A percentile compares a stretch with the other conserved stretches of the same genome.
phyloP scores from a whole-genome alignment of 2,329 filamentous ascomycete genomes.

The Rutstroemia sp. region DNA sequence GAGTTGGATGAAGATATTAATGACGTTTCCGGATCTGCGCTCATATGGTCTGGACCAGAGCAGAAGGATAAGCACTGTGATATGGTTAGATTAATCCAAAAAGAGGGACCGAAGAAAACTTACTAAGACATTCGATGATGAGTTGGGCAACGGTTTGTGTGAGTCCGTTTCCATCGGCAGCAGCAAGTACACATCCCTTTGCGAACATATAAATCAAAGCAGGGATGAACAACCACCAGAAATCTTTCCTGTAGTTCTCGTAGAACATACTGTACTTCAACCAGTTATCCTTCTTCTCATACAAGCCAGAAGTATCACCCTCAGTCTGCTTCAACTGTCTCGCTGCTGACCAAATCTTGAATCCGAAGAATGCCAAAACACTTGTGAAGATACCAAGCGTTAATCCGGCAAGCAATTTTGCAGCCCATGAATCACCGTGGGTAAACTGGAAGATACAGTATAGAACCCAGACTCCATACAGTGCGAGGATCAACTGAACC shows the following conservation, averaged over 20 bases:
- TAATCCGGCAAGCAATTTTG: conserved; percentile 73
- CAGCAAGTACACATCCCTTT: conserved; percentile 80
- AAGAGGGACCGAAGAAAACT: conserved; percentile 5
- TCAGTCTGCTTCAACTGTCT: conserved; percentile 65
- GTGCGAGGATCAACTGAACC: conserved; percentile 79
- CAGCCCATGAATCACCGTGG: conserved; percentile 88
- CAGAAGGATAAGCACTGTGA: conserved; percentile 62
- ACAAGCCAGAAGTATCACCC: conserved; percentile 66
- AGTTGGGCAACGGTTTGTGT: conserved; percentile 74
- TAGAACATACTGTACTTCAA: conserved; percentile 97
- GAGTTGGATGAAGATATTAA: conserved; percentile 87
- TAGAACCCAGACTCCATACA: conserved; percentile 92
- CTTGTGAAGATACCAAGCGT: conserved; percentile 76
- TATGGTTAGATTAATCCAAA: neutral
- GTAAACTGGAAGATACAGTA: conserved; percentile 97
- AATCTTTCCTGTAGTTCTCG: conserved; percentile 86
- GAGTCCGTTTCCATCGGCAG: conserved; percentile 77
- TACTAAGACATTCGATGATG: conserved; percentile 61
- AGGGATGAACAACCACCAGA: conserved; percentile 97
- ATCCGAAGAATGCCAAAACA: conserved; percentile 75
- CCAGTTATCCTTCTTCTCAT: conserved; percentile 86
- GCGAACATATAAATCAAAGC: conserved; percentile 83
- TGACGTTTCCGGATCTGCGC: conserved; percentile 78
- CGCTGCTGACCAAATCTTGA: conserved; percentile 73
- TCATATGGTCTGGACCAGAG: conserved; percentile 83